Conservation (phyloP, 1,284 basidiomycete species). For the Leucoagaricus sp. region DNA sequence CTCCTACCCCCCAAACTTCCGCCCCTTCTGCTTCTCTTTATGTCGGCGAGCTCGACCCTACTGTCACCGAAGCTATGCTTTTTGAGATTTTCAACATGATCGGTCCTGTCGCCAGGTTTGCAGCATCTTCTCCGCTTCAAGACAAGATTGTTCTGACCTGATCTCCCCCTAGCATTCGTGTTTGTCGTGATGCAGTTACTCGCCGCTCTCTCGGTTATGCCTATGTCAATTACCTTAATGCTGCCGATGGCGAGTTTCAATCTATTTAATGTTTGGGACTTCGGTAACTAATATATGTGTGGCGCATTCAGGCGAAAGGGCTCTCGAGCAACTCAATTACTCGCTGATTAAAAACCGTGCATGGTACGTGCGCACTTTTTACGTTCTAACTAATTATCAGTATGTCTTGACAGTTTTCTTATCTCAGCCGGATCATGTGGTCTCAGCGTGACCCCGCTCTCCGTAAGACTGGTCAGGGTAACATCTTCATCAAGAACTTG, state of each 20-base stretch:
- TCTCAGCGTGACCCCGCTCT: slow-evolving; percentile 99
- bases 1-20: slow-evolving; percentile 53
- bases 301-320: slow-evolving; percentile 80
- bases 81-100: slow-evolving; percentile 99
- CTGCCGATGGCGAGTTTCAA: slow-evolving; percentile 76
- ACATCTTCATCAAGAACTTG: slow-evolving; percentile 99
- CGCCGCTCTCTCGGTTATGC: slow-evolving; percentile 99
- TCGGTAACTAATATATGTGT: background rate
- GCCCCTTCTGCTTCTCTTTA: slow-evolving; percentile 93
- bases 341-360: slow-evolving; percentile 98
- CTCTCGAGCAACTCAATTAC: slow-evolving; percentile 99
- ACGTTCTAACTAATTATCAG: slow-evolving; percentile 30
- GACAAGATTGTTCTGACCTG: slow-evolving; percentile 10
- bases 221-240: slow-evolving; percentile 99
- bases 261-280: slow-evolving; percentile 1
- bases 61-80: slow-evolving; percentile 98
- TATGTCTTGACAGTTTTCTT: slow-evolving; percentile 19
- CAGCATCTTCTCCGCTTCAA: slow-evolving; percentile 6
- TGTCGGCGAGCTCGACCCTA: slow-evolving; percentile 97
- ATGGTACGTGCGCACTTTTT: slow-evolving; percentile 59
- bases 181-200: slow-evolving; percentile 99
- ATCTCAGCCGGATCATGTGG: slow-evolving; percentile 97
- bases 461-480: slow-evolving; percentile 99
- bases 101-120: slow-evolving; percentile 93
- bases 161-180: slow-evolving; percentile 81